These are phyloP conservation scores for Ramularia collo-cygni DNA, from an alignment of 2,329 filamentous ascomycete genomes.

Conservation along the genomic window DNA sequence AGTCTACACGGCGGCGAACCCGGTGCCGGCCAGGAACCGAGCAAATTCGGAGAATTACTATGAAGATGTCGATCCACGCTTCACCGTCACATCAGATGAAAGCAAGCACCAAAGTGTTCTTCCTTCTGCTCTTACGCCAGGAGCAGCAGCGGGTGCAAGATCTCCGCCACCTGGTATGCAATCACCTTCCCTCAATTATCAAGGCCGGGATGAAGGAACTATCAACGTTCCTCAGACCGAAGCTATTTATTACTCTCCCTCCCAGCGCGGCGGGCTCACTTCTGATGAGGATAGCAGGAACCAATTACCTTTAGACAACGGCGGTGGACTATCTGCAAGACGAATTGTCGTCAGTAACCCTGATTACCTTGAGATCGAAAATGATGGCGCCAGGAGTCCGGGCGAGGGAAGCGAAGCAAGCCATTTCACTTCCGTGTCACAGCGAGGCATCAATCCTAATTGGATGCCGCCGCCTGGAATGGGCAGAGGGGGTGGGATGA, in stretches of 20 bases:
- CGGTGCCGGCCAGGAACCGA: constrained; percentile 22
- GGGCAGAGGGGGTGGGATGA: constrained; percentile 6
- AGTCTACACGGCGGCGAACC: too few relatives aligned
- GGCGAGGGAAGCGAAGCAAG: constrained; percentile 60
- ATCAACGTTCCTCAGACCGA: too few relatives aligned
- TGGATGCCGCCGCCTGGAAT: constrained; percentile 54
- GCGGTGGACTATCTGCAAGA: too few relatives aligned
- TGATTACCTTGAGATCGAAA: constrained; percentile 55
- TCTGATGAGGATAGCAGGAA: too few relatives aligned
- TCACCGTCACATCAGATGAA: constrained; percentile 48
- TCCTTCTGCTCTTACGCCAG: constrained; percentile 11
- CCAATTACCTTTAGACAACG: too few relatives aligned
- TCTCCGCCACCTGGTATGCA: constrained; percentile 2
- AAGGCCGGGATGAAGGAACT: neutral
- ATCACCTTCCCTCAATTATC: neutral
- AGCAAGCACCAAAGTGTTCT: constrained; percentile 9
- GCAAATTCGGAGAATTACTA: constrained; percentile 60
- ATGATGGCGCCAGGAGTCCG: constrained; percentile 60
- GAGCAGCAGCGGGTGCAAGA: constrained; percentile 9
- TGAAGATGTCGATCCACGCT: constrained; percentile 88
- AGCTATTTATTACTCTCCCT: too few relatives aligned
- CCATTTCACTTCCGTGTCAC: constrained; percentile 84
- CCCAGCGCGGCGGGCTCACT: too few relatives aligned
- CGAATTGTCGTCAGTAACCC: neutral
- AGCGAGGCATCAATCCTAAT: constrained; percentile 79